Percentiles rank a stretch among this genome's conserved stretches.
phyloP scores from a whole-genome alignment of 768 basidiomycete species.

The Tremella mesenterica region DNA sequence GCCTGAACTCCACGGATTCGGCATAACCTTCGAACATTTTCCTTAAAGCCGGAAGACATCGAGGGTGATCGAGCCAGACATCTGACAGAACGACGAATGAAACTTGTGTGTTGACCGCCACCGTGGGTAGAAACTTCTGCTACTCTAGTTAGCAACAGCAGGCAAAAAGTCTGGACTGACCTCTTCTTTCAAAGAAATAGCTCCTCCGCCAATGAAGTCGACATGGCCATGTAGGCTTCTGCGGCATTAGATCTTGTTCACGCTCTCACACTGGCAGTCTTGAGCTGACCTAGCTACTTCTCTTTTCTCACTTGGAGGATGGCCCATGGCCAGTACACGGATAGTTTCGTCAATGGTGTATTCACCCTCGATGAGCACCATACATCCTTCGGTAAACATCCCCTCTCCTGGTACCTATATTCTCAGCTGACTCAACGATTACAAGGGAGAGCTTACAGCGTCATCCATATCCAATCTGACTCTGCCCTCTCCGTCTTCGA shows the following conservation, averaged over 20 bases:
- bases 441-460: constrained; percentile 52
- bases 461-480: constrained; percentile 83
- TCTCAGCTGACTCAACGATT: neutral
- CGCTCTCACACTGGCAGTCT: constrained; percentile 1
- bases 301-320: constrained; percentile 89
- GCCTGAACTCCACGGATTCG: constrained; percentile 82
- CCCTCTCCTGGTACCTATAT: constrained; percentile 88
- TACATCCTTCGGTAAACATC: constrained; percentile 89
- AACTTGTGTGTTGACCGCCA: constrained; percentile 50
- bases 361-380: constrained; percentile 86
- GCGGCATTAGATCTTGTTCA: neutral
- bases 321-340: constrained; percentile 85
- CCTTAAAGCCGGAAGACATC: constrained; percentile 67
- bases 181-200: constrained; percentile 82
- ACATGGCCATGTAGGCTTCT: constrained; percentile 93
- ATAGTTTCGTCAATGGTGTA: constrained; percentile 87
- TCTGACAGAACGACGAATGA: constrained; percentile 92
- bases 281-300: constrained; percentile 65
- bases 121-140: constrained; percentile 42
- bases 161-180: constrained; percentile 48
- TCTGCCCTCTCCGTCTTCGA: constrained; percentile 87
- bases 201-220: constrained; percentile 92
- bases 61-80: constrained; percentile 85
- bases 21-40: constrained; percentile 65
- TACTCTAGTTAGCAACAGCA: constrained; percentile 10